Evolutionary conservation across 768 basidiomycete species (phyloP).

Genomic region (Suillus americanus): DNA sequence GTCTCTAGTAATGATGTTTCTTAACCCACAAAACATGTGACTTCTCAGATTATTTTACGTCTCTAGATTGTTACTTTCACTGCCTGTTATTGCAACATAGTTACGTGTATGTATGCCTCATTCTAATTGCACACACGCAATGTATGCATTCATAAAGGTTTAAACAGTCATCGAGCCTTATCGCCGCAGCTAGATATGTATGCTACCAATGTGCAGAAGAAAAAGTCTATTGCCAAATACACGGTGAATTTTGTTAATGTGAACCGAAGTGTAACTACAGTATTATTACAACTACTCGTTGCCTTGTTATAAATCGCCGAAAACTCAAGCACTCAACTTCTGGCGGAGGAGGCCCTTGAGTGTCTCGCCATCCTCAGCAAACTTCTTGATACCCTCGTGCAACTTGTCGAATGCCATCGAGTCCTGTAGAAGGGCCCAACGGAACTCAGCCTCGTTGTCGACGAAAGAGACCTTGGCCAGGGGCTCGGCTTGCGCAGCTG

Average conservation of each 20-base stretch:
- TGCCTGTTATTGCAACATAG: neutral
- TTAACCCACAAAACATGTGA: neutral
- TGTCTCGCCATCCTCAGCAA: constrained; percentile 91
- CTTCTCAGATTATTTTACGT: neutral
- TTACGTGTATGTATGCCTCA: constrained; percentile 1
- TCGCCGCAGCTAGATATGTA: neutral
- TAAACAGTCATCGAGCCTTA: neutral
- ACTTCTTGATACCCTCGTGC: constrained; percentile 98
- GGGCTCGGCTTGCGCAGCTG: constrained; percentile 56
- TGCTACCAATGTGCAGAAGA: neutral
- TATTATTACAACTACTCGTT: neutral
- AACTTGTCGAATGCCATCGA: constrained; percentile 99
- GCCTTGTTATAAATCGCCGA: neutral
- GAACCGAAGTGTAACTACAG: neutral
- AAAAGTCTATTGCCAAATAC: constrained; percentile 2
- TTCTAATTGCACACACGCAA: constrained; percentile 1
- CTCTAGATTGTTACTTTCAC: neutral
- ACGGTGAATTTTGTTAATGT: neutral
- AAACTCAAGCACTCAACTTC: constrained; percentile 44
- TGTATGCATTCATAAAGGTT: neutral
- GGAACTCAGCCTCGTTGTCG: constrained; percentile 95
- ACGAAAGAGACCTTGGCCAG: constrained; percentile 81
- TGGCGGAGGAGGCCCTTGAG: constrained; percentile 80
- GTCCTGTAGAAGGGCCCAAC: constrained; percentile 90
- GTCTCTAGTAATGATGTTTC: constrained; percentile 2